phyloP scores from a whole-genome alignment of 805 yeast genomes.

The Myxozyma melibiosi region DNA sequence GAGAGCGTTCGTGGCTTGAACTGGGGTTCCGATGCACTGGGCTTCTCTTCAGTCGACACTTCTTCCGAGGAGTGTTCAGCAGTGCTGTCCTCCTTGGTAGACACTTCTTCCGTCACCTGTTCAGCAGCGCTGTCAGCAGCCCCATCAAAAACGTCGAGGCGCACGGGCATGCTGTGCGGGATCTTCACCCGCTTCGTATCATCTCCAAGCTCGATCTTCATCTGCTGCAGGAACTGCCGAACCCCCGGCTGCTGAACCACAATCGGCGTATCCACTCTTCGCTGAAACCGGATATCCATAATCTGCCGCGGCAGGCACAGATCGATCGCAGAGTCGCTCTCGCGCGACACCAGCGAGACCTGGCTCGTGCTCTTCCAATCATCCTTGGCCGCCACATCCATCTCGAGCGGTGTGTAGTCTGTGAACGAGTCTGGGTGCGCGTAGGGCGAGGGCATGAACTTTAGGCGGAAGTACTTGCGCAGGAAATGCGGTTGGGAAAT shows the following conservation, averaged over 20 bases:
- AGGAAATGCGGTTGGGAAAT: background rate
- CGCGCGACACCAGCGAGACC: background rate
- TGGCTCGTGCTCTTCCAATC: background rate
- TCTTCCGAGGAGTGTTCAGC: no score
- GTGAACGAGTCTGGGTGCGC: constrained; percentile 18
- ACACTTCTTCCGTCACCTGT: background rate
- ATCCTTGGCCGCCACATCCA: constrained; percentile 12
- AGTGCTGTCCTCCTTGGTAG: background rate
- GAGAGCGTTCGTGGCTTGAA: no score
- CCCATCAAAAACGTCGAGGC: background rate
- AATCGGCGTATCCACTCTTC: constrained; percentile 4
- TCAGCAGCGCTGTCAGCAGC: background rate
- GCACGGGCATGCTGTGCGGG: constrained; percentile 19
- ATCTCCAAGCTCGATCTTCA: constrained; percentile 6
- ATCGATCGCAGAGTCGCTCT: constrained; percentile 10
- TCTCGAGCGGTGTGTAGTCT: constrained; percentile 15
- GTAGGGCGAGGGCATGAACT: constrained; percentile 26
- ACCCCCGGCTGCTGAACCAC: constrained; percentile 5
- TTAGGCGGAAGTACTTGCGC: constrained; percentile 11
- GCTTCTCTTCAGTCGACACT: no score
- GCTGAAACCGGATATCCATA: constrained; percentile 20
- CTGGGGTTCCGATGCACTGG: no score
- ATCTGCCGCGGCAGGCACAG: constrained; percentile 19
- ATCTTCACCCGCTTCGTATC: constrained; percentile 4
- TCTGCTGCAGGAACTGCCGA: constrained; percentile 8